A percentile compares a stretch with the other conserved stretches of the same genome.
These are phyloP conservation scores for Candida smagusa DNA, from an alignment of 1,139 yeast genomes.

Conservation along the genomic window DNA sequence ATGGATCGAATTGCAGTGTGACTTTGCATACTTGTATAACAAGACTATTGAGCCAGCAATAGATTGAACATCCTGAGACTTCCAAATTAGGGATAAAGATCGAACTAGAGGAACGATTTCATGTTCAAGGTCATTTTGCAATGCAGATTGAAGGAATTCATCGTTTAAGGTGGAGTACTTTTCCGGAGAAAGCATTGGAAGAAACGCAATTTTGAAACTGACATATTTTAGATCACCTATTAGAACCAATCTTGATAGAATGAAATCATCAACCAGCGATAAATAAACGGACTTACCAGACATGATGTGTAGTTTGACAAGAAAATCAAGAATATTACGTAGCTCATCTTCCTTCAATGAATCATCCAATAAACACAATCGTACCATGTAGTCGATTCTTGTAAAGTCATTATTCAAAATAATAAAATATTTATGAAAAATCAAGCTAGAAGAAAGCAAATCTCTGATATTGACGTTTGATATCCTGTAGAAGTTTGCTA, in stretches of 20 bases:
- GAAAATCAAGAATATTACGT: conserved; percentile 6
- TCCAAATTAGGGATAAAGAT: too few relatives aligned
- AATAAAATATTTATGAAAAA: conserved; percentile 2
- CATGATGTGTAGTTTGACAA: conserved; percentile 9
- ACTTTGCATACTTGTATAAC: conserved; percentile 1
- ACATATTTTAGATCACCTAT: too few relatives aligned
- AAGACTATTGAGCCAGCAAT: not conserved
- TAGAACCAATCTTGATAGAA: conserved; percentile 6
- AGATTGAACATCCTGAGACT: not conserved
- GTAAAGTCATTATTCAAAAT: conserved; percentile 5
- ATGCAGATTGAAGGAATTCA: too few relatives aligned
- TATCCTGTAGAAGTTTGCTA: conserved; percentile 15
- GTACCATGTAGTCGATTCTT: conserved; percentile 17
- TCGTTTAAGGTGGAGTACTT: too few relatives aligned
- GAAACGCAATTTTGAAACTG: too few relatives aligned
- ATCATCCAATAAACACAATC: conserved; percentile 18
- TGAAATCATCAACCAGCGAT: conserved; percentile 16
- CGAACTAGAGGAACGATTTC: too few relatives aligned
- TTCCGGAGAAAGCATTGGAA: too few relatives aligned
- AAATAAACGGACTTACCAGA: conserved; percentile 10
- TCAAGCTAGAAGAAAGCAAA: conserved; percentile 7
- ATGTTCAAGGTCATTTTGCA: too few relatives aligned
- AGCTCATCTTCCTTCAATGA: conserved; percentile 13
- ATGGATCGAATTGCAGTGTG: not conserved
- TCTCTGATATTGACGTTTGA: conserved; percentile 14